A percentile compares a stretch with the other conserved stretches of the same genome.
phyloP scores from a whole-genome alignment of 768 basidiomycete genomes.

The Harrya chromipes region DNA sequence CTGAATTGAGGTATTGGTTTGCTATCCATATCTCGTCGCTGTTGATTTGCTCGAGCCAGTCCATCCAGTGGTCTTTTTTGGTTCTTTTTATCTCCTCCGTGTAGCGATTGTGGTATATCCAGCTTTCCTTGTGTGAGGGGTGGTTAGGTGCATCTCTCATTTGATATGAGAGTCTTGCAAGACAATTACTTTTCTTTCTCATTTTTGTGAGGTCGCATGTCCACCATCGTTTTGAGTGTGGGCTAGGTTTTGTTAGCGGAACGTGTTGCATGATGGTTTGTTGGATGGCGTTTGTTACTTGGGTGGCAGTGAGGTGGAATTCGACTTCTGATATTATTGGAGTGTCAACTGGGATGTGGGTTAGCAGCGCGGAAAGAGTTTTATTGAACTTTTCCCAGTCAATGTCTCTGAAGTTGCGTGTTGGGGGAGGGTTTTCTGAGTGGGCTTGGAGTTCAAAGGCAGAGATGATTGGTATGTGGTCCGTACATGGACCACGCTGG shows the following conservation, averaged over 20 bases:
- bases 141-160: too few species aligned
- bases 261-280: slow-evolving; percentile 16
- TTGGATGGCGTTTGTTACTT: slow-evolving; percentile 16
- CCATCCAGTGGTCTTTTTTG: background rate
- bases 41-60: background rate
- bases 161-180: too few species aligned
- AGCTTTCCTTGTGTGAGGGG: too few species aligned
- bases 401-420: slow-evolving; percentile 1
- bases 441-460: background rate
- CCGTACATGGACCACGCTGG: background rate
- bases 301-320: slow-evolving; percentile 2
- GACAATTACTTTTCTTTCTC: background rate
- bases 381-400: slow-evolving; percentile 10
- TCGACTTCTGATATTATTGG: background rate
- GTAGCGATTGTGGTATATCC: slow-evolving; percentile 8
- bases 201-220: slow-evolving; percentile 21
- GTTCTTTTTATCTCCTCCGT: background rate
- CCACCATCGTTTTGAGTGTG: slow-evolving; percentile 35
- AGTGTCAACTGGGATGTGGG: fast-evolving
- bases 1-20: background rate
- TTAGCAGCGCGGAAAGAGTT: background rate
- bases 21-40: background rate
- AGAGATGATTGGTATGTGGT: slow-evolving; percentile 14
- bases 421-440: fast-evolving
- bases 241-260: slow-evolving; percentile 14